Evolutionary conservation across 2,329 filamentous ascomycete genomes (phyloP).

Genomic region (Colletotrichum destructivum): DNA sequence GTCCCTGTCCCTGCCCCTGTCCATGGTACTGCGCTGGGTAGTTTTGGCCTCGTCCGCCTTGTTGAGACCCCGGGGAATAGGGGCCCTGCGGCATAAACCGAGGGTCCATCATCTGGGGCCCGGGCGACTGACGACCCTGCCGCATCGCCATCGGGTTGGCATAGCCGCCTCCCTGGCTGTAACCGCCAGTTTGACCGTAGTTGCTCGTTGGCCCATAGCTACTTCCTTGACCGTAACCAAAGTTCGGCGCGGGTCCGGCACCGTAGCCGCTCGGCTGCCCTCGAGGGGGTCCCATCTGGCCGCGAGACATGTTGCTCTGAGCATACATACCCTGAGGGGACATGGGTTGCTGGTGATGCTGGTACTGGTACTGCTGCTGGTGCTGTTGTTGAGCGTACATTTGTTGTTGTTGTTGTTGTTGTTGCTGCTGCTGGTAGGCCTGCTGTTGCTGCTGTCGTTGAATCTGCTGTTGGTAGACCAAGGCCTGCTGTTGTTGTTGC

Average conservation of each 20-base stretch:
- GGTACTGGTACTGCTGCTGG: not conserved
- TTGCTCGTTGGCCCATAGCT: conserved; percentile 22
- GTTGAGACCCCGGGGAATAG: conserved; percentile 37
- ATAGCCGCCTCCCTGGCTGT: conserved; percentile 30
- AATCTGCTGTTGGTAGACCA: conserved; percentile 52
- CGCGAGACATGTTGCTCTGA: conserved; percentile 40
- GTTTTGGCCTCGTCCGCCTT: conserved; percentile 30
- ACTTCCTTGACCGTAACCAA: conserved; percentile 23
- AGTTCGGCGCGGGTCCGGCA: conserved; percentile 19
- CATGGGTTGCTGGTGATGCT: conserved; percentile 37
- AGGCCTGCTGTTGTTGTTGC: conserved; percentile 60
- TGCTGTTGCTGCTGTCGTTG: conserved; percentile 51
- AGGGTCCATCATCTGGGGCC: conserved; percentile 47
- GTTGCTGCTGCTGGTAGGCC: conserved; percentile 47
- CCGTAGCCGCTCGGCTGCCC: conserved; percentile 30
- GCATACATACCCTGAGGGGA: conserved; percentile 39
- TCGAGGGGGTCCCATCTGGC: conserved; percentile 27
- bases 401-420: conserved; percentile 44
- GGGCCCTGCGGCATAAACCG: conserved; percentile 46
- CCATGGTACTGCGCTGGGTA: conserved; percentile 52
- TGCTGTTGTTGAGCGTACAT: conserved; percentile 45
- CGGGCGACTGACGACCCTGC: conserved; percentile 46
- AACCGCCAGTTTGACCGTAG: conserved; percentile 22
- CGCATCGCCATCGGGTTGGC: conserved; percentile 48
- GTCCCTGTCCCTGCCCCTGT: conserved; percentile 55